Base-by-base conservation (phyloP, 108 stramenopile genomes). In the Aurantiochytrium sp. region DNA sequence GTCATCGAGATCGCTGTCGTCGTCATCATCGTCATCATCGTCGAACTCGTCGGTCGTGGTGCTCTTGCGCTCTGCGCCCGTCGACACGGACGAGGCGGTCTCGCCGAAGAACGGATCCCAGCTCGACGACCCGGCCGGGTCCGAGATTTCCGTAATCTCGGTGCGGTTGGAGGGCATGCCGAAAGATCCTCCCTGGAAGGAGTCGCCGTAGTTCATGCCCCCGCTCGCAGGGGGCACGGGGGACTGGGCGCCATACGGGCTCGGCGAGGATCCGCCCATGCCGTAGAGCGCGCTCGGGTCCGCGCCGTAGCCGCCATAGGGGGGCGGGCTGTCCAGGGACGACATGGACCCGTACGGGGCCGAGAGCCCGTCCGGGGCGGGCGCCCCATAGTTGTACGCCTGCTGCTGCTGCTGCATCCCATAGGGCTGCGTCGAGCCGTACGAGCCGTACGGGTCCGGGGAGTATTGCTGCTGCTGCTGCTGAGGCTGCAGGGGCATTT, bases 1-100 rank as follows among this genome's bases (percentile, higher is more conserved):
- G 2, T 81, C 73, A n/a, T 81, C 73, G 30, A 81, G 73, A 42
- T 81, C 73, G 45, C 73, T 81, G 39, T 81, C 73, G 42, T 42
- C 39, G 45, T 41, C 39, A 24, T 81, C 73, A 24, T 81, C 73
- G 6, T 41, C 39, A n/a, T 81, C 73, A 24, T 81, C 39, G 73
- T 65, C 59, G 34, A 34, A 30, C 19, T 81, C 73, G 8, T 81
- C 45, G 42, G 42, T 81, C 10, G 42, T 48, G 73, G 39, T 48
- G 45, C 73, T 48, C 30, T 81, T 81, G 45, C 73, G 39, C 27
- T 48, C 73, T 6, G 45, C 73, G 15, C 73, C 45, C 10, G 2
- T 17, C 50, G 59, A 65, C 22, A 34, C 34, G 59, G 59, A 65
- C 6, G 59, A 65, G 3, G 27, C 8, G 59, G 32, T 65, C 24